Base-by-base conservation (phyloP, 192 early-diverging fungal genomes). In the Mortierella hygrophila region DNA sequence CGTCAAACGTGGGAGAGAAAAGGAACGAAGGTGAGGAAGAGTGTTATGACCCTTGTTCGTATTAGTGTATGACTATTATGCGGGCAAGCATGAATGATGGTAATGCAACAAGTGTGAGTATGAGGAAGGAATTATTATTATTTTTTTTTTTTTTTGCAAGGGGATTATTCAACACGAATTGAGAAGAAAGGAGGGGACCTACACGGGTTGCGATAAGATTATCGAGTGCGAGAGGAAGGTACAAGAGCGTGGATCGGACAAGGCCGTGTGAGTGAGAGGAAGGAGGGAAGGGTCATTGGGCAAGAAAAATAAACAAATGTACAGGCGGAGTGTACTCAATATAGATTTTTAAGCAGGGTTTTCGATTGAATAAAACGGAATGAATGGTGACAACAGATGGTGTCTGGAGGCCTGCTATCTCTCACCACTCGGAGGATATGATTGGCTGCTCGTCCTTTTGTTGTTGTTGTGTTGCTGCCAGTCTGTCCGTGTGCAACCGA, bases 401-500 rank as follows among this genome's bases (percentile, higher is more conserved):
- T 60, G 57, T n/a, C 9, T 2, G 57, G 38, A 1, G 38, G 38
- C 38, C n/a, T 65, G 60, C 60, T 65, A 65, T 65, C 60, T 65
- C 60, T 32, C 26, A 10, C 3, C 6, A 29, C 3, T 29, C 60
- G 13, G 9, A 29, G 23, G 60, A 65, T 65, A 6, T 65, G 29
- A 65, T 65, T 65, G 60, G 60, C 60, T 15, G 29, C 8, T 60
- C n/a, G 44, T 6, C 16, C 23, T 47, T 26, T 18, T 47, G 16
- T 73, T 32, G 13, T 73, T 47, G 42, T 49, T 47, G n/a, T n/a
- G 42, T 46, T 49, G 26, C 26, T 32, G 72, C 10, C 23, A 40
- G 47, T n/a, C 35, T 35, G 46, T 74, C 70, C 35, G 41, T 57
- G 42, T 75, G 54, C 26, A 75, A 40, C 49, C 32, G 54, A 75